Evolutionary conservation across 2,329 filamentous ascomycete genomes (phyloP), one percentile per base, ranked within the genome.

Genomic region (Microsporum canis): DNA sequence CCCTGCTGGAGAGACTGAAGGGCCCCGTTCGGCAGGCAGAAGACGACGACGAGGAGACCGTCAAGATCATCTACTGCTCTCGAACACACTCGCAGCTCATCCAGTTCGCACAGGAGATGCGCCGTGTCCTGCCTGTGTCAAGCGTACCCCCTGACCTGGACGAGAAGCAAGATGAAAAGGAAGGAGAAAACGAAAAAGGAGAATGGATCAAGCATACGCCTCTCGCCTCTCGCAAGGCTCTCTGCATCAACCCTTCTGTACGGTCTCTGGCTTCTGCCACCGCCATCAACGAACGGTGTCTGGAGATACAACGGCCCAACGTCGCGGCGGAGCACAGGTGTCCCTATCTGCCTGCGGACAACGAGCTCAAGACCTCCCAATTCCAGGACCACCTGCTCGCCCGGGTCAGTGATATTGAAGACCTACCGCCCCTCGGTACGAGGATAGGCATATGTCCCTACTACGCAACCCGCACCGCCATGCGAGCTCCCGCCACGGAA

Each of bases 11-110:
- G 60, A 86, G 83, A 65, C 80, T 86, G 36, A 82, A 82, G 68
- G 84, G 65, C 72, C 68, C 69, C 12, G 61, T 67, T 27, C 43
- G 3, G 49, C 49, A n/a, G 49, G 7, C 29, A 27, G 27, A 53
- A 5, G 58, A 79, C 4, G 73, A 78, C 41, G 72, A 80, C 5
- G 78, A 83, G 10, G 84, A 89, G 60, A 84, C 87, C 65, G 78
- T 88, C 58, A 95, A 92, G 79, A 88, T 96, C 58, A 95, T 89
- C 73, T 96, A 92, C 75, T 94, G 91, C 61, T 96, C 91, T 5
- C 83, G 91, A 70, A 96, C 91, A 0, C 91, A 96, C 72, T 96
- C 91, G 2, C 91, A 96, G 69, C 76, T 96, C 12, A 87, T 88
- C 0, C 91, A 96, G 70, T 95, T 96, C 72, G 86, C 92, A 17